phyloP scores from a whole-genome alignment of 495 filamentous ascomycete species.

The Rhizodiscina lignyota region DNA sequence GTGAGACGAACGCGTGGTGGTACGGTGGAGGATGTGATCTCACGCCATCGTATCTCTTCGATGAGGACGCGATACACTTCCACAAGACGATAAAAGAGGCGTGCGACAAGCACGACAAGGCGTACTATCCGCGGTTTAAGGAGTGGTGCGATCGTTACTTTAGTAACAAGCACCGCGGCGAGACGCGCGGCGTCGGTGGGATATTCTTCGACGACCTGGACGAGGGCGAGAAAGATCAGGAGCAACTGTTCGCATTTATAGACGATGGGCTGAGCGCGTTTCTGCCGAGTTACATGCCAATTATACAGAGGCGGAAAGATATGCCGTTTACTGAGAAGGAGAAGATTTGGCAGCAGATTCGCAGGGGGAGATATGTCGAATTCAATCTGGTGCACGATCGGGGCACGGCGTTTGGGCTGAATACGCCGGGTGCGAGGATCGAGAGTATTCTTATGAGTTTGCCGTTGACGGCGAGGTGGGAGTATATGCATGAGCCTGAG shows the following conservation, averaged over 20 bases:
- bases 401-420: conserved; percentile 85
- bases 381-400: conserved; percentile 98
- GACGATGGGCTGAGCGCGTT: conserved; percentile 73
- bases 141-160: conserved; percentile 99
- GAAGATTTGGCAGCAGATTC: conserved; percentile 93
- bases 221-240: conserved; percentile 68
- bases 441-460: conserved; percentile 98
- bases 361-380: conserved; percentile 87
- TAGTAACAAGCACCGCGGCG: conserved; percentile 73
- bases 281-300: conserved; percentile 80
- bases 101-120: conserved; percentile 84
- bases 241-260: conserved; percentile 83
- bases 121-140: conserved; percentile 92
- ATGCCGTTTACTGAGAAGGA: conserved; percentile 72
- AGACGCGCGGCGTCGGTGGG: conserved; percentile 80
- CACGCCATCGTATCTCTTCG: conserved; percentile 86
- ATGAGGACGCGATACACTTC: conserved; percentile 94
- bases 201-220: conserved; percentile 99
- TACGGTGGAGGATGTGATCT: conserved; percentile 92
- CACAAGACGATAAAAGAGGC: conserved; percentile 82
- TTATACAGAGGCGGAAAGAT: conserved; percentile 73
- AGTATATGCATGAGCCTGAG: conserved; percentile 80
- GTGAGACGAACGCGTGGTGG: conserved; percentile 78
- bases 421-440: conserved; percentile 77
- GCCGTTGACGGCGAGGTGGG: conserved; percentile 82